These are phyloP conservation scores for Ilex paraguariensis DNA, from an alignment of 305 asterid species.

Conservation along the genomic window DNA sequence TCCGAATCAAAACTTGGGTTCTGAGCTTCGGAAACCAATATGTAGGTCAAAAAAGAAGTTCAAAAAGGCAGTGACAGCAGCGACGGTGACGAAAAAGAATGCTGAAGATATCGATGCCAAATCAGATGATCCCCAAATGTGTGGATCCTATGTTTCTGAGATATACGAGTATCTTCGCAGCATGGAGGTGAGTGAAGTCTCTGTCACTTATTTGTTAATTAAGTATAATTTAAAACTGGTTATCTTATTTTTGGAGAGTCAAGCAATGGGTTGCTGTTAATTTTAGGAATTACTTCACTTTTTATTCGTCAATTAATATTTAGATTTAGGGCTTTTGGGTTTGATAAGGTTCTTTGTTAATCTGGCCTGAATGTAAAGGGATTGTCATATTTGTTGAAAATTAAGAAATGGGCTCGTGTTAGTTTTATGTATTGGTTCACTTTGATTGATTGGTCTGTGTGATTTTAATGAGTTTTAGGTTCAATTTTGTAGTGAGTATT, in stretches of 20 bases:
- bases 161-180: constrained; percentile 61
- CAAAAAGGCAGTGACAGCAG: constrained; percentile 10
- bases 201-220: background rate
- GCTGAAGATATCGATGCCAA: constrained; percentile 29
- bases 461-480: too few relatives aligned
- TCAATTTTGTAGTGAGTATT: too few relatives aligned
- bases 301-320: too few relatives aligned
- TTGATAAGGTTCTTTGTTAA: too few relatives aligned
- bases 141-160: constrained; percentile 55
- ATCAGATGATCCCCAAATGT: constrained; percentile 61
- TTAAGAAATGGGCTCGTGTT: background rate
- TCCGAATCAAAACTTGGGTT: background rate
- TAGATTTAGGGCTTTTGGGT: too few relatives aligned
- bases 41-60: constrained; percentile 26
- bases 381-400: background rate
- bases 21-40: constrained; percentile 16
- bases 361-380: too few relatives aligned
- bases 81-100: constrained; percentile 21
- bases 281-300: too few relatives aligned
- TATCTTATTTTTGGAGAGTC: background rate
- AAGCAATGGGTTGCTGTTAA: too few relatives aligned
- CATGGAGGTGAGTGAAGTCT: constrained; percentile 55
- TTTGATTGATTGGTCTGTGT: too few relatives aligned
- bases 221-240: background rate
- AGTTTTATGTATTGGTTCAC: background rate